phyloP scores from a whole-genome alignment of 2,329 filamentous ascomycete genomes.

The Lecanicillium sp. region DNA sequence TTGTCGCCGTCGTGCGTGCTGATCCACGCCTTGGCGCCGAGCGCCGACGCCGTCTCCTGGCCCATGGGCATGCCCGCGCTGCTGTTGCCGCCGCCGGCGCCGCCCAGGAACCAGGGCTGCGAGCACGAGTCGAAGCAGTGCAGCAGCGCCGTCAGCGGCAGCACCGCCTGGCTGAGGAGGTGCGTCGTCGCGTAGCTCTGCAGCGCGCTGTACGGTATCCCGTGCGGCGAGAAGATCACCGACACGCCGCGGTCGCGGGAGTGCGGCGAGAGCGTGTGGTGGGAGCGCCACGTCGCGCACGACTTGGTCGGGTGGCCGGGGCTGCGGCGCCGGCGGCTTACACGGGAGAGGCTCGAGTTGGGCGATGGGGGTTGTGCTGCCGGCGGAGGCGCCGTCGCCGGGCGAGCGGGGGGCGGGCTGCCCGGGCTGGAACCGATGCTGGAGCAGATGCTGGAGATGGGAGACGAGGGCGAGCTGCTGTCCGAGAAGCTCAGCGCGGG shows the following conservation, averaged over 20 bases:
- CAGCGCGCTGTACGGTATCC: slow-evolving; percentile 48
- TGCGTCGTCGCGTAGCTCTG: slow-evolving; percentile 51
- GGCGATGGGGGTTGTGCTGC: too few relatives aligned
- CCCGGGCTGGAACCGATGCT: too few relatives aligned
- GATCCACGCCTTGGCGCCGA: slow-evolving; percentile 54
- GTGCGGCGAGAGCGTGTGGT: slow-evolving; percentile 28
- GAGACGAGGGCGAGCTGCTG: slow-evolving; percentile 12
- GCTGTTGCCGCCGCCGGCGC: slow-evolving; percentile 51
- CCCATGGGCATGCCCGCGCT: slow-evolving; percentile 52
- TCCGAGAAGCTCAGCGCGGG: slow-evolving; percentile 3
- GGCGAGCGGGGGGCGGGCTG: slow-evolving; percentile 18
- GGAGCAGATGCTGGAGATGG: slow-evolving; percentile 8
- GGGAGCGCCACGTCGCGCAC: slow-evolving; percentile 30
- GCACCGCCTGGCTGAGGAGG: slow-evolving; percentile 48
- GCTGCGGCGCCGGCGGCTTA: slow-evolving; percentile 28
- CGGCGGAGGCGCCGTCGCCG: not conserved
- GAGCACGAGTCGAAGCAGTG: slow-evolving; percentile 57
- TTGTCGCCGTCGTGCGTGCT: slow-evolving; percentile 57
- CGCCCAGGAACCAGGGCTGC: slow-evolving; percentile 55
- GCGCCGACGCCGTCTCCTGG: slow-evolving; percentile 45
- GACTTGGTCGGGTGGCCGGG: slow-evolving; percentile 25
- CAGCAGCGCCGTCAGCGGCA: slow-evolving; percentile 58
- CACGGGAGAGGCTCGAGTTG: not conserved
- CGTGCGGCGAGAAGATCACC: slow-evolving; percentile 60
- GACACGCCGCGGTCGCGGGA: slow-evolving; percentile 44